Conservation (phyloP, 768 basidiomycete genomes). For the Trametes cinnabarina region DNA sequence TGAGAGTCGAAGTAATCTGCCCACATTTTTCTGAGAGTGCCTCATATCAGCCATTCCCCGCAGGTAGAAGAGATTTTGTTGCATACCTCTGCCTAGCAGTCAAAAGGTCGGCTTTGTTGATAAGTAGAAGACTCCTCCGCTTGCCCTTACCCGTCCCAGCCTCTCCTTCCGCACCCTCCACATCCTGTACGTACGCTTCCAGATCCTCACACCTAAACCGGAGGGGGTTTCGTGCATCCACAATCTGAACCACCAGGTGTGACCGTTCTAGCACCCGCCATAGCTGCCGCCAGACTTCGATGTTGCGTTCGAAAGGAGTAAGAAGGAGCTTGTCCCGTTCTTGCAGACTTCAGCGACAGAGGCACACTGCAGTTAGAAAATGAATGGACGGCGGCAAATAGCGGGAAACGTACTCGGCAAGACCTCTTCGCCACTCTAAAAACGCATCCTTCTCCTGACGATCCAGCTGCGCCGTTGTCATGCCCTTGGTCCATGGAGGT, state of each 20-base stretch:
- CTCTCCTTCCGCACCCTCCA: slow-evolving; percentile 81
- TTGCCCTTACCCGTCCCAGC: slow-evolving; percentile 70
- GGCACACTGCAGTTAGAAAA: too few relatives aligned
- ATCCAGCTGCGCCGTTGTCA: slow-evolving; percentile 78
- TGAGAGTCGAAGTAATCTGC: slow-evolving; percentile 86
- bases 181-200: slow-evolving; percentile 79
- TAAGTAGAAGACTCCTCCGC: slow-evolving; percentile 75
- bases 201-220: slow-evolving; percentile 91
- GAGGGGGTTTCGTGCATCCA: slow-evolving; percentile 93
- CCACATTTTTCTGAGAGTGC: slow-evolving; percentile 65
- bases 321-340: slow-evolving; percentile 85
- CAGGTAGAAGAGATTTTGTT: neutral
- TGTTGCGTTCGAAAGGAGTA: slow-evolving; percentile 94
- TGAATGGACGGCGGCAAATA: neutral
- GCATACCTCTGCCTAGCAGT: slow-evolving; percentile 80
- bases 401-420: slow-evolving; percentile 72
- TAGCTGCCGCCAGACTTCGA: slow-evolving; percentile 98
- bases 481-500: slow-evolving; percentile 84
- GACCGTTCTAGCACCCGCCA: slow-evolving; percentile 97
- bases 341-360: too few relatives aligned
- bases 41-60: neutral
- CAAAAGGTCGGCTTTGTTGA: slow-evolving; percentile 95
- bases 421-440: slow-evolving; percentile 86
- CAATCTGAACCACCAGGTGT: slow-evolving; percentile 91
- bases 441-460: slow-evolving; percentile 87